Conservation (phyloP, 305 asterid genomes). For the Plantago coronopus region DNA sequence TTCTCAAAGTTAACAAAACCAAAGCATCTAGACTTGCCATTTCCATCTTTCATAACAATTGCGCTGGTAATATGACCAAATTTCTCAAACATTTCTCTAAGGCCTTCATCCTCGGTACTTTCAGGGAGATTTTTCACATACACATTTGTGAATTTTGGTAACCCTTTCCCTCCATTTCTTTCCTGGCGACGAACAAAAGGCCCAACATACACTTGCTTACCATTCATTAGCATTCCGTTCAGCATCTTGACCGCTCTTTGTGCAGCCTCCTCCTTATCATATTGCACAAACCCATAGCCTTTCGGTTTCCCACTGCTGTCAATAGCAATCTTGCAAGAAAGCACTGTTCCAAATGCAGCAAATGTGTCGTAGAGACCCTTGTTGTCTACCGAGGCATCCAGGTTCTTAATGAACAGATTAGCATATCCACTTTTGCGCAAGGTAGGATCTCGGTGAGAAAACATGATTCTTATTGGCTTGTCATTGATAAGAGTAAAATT, state of each 20-base stretch:
- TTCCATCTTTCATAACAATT: conserved; percentile 47
- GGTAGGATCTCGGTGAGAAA: conserved; percentile 70
- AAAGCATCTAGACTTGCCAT: conserved; percentile 63
- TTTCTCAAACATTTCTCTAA: conserved; percentile 42
- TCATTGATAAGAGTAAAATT: conserved; percentile 57
- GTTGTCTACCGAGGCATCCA: conserved; percentile 57
- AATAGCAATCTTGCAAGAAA: conserved; percentile 67
- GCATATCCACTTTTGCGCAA: conserved; percentile 68
- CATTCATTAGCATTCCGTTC: conserved; percentile 73
- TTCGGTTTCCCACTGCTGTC: conserved; percentile 48
- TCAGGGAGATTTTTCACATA: conserved; percentile 62
- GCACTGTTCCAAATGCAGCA: conserved; percentile 58
- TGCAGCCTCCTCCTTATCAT: conserved; percentile 65
- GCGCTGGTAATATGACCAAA: conserved; percentile 69
- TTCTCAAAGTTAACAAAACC: conserved; percentile 64
- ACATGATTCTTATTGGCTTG: conserved; percentile 75
- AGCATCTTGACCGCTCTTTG: conserved; percentile 45
- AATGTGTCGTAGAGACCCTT: conserved; percentile 62
- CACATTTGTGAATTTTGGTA: conserved; percentile 51
- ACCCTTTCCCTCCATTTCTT: conserved; percentile 34
- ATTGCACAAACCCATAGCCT: conserved; percentile 81
- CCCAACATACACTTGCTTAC: conserved; percentile 70
- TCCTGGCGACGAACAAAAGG: conserved; percentile 64
- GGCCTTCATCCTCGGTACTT: conserved; percentile 37
- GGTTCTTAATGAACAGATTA: conserved; percentile 64